Percentiles rank a stretch among this genome's conserved stretches.
Conservation (phyloP, 176 grass and related monocot genomes). For the Alopecurus myosuroides region DNA sequence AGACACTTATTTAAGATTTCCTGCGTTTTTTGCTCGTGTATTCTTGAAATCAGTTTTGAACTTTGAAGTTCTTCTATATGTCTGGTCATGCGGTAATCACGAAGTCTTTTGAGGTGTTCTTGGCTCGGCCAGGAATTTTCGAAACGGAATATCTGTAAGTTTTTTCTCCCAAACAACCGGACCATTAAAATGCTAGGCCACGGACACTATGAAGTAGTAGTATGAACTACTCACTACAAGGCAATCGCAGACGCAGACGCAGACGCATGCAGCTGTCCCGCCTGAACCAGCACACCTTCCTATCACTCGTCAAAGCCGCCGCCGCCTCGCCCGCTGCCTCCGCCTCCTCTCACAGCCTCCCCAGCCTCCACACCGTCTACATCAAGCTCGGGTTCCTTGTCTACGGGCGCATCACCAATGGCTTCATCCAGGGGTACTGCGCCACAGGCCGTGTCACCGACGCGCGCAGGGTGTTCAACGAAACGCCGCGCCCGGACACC, state of each 20-base stretch:
- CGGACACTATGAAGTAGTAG: neutral
- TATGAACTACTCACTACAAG: neutral
- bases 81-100: too few species aligned
- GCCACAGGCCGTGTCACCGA: neutral
- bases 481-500: neutral
- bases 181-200: neutral
- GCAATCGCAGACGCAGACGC: neutral
- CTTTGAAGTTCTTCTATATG: too few species aligned
- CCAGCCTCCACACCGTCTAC: neutral
- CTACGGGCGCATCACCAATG: neutral
- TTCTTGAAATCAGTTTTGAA: too few species aligned
- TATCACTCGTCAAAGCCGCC: neutral
- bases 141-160: too few species aligned
- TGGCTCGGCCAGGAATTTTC: too few species aligned
- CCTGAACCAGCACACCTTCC: conserved; percentile 6
- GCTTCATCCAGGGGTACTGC: neutral
- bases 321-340: neutral
- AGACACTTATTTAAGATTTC: neutral
- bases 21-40: too few species aligned
- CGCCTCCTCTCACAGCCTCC: neutral
- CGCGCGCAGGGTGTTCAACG: neutral
- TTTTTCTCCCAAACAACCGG: neutral
- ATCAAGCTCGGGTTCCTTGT: neutral
- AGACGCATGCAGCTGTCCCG: neutral
- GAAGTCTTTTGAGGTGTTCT: too few species aligned